These are phyloP conservation scores for Lentinula sp. DNA, from an alignment of 768 basidiomycete genomes.

Conservation along the genomic window DNA sequence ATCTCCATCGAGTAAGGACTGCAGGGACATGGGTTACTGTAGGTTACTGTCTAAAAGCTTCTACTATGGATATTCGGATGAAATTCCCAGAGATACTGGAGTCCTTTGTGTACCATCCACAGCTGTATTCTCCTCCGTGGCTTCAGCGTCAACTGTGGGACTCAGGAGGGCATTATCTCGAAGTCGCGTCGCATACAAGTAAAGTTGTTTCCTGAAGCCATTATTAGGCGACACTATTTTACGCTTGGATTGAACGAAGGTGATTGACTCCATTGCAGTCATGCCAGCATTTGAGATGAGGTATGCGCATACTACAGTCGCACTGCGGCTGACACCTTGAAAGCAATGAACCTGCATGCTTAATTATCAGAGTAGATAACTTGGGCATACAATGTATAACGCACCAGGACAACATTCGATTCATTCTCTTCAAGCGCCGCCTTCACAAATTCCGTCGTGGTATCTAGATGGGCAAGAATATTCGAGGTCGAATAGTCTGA, in stretches of 20 bases:
- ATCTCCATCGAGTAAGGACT: no score
- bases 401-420: constrained; percentile 42
- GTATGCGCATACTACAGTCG: constrained; percentile 74
- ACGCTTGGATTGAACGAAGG: constrained; percentile 49
- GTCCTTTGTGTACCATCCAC: background rate
- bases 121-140: background rate
- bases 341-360: constrained; percentile 64
- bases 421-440: constrained; percentile 38
- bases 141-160: background rate
- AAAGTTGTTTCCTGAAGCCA: constrained; percentile 60
- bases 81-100: background rate
- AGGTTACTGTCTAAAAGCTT: no score
- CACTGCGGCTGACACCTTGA: constrained; percentile 69
- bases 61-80: background rate
- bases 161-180: constrained; percentile 7
- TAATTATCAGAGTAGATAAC: background rate
- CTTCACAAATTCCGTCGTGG: constrained; percentile 47
- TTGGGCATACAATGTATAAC: constrained; percentile 14
- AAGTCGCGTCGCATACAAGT: constrained; percentile 26
- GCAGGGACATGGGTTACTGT: no score
- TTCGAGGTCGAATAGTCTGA: constrained; percentile 33
- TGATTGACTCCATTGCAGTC: constrained; percentile 47
- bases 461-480: constrained; percentile 39
- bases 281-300: constrained; percentile 49
- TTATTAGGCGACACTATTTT: constrained; percentile 59